phyloP scores from a whole-genome alignment of 257 asterid genomes.

The Solanum bulbocastanum region DNA sequence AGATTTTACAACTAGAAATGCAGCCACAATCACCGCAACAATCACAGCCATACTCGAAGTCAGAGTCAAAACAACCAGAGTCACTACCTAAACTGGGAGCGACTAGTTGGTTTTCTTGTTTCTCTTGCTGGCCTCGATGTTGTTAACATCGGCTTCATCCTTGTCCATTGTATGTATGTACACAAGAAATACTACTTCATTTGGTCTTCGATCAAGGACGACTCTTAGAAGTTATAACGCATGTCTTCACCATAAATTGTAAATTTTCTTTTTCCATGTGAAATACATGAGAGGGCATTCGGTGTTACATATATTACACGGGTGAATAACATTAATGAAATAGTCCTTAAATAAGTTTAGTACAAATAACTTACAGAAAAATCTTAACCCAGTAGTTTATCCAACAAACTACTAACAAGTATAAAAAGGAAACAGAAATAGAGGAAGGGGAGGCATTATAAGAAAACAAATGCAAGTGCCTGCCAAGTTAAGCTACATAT shows the following conservation, averaged over 20 bases:
- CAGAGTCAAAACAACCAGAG: not conserved
- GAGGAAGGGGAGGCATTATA: not conserved
- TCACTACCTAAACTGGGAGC: not conserved
- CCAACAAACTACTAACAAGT: not conserved
- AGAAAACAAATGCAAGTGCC: not conserved
- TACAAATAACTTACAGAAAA: too few relatives aligned
- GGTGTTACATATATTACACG: too few relatives aligned
- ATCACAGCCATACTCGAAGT: too few relatives aligned
- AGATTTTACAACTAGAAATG: not conserved
- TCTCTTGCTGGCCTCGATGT: conserved; percentile 9
- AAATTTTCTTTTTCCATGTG: too few relatives aligned
- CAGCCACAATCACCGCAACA: not conserved
- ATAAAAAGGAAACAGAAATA: not conserved
- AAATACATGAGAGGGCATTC: too few relatives aligned
- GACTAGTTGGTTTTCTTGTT: not conserved
- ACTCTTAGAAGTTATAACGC: not conserved
- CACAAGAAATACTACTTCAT: not conserved
- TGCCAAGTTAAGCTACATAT: not conserved
- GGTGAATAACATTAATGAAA: too few relatives aligned
- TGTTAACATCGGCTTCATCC: not conserved
- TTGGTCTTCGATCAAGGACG: not conserved
- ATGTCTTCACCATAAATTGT: too few relatives aligned
- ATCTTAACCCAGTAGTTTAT: too few relatives aligned
- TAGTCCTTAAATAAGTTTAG: too few relatives aligned
- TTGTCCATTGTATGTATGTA: not conserved